phyloP scores from a whole-genome alignment of 2,329 filamentous ascomycete genomes.

The Hypoxylon sp. region DNA sequence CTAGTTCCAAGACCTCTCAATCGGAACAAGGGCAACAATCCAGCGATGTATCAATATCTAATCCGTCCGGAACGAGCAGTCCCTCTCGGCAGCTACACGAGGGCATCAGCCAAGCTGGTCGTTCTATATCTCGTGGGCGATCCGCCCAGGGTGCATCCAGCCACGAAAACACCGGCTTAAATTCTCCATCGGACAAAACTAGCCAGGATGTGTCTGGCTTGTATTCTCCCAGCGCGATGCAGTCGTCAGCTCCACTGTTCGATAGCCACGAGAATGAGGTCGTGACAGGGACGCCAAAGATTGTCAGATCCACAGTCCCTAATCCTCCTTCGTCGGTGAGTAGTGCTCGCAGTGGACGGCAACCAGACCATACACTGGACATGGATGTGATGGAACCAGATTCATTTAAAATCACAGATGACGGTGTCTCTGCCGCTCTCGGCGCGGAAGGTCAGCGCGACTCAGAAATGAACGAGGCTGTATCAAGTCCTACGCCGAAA shows the following conservation, averaged over 20 bases:
- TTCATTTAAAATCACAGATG: conserved; percentile 47
- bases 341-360: conserved; percentile 65
- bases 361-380: conserved; percentile 63
- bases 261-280: conserved; percentile 42
- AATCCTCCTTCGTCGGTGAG: conserved; percentile 57
- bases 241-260: conserved; percentile 43
- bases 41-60: conserved; percentile 45
- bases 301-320: conserved; percentile 53
- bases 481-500: conserved; percentile 39
- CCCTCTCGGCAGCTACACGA: conserved; percentile 53
- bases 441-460: conserved; percentile 21
- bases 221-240: conserved; percentile 20
- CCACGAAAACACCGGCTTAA: conserved; percentile 4
- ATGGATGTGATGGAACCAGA: conserved; percentile 51
- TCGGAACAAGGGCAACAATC: conserved; percentile 42
- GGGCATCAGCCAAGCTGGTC: conserved; percentile 44
- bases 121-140: conserved; percentile 27
- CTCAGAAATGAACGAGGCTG: conserved; percentile 22
- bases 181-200: conserved; percentile 6
- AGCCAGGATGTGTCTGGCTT: conserved; percentile 9
- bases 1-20: conserved; percentile 42
- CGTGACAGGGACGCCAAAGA: conserved; percentile 49
- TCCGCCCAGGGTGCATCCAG: conserved; percentile 19
- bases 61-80: conserved; percentile 51
- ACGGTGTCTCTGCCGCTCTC: conserved; percentile 25